Conservation (phyloP, 495 filamentous ascomycete species). For the Penicillium fimorum region DNA sequence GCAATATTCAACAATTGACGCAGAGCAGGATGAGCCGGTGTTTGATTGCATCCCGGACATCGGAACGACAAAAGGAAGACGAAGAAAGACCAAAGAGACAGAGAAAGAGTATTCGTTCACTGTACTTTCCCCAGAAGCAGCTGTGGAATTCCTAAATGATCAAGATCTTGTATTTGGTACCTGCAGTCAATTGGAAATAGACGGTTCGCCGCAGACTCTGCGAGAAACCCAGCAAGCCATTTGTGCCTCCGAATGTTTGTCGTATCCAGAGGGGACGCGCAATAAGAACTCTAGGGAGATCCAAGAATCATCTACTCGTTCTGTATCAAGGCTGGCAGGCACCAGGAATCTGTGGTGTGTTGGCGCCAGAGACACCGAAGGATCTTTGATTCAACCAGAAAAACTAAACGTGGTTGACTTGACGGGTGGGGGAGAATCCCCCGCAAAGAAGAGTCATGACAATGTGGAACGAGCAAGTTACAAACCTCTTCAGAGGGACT, state of each 20-base stretch:
- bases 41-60: constrained; percentile 25
- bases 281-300: neutral
- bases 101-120: constrained; percentile 40
- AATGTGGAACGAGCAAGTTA: neutral
- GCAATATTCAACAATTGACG: constrained; percentile 51
- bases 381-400: constrained; percentile 58
- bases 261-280: constrained; percentile 1
- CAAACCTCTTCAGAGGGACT: constrained; percentile 13
- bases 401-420: constrained; percentile 56
- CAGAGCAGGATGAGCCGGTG: constrained; percentile 10
- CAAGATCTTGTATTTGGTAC: constrained; percentile 92
- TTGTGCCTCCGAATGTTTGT: constrained; percentile 51
- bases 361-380: constrained; percentile 61
- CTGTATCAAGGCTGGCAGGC: constrained; percentile 28
- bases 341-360: constrained; percentile 63
- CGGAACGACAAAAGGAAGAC: constrained; percentile 22
- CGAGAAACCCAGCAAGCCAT: constrained; percentile 70
- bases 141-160: constrained; percentile 60
- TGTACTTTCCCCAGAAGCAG: constrained; percentile 71
- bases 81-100: constrained; percentile 30
- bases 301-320: constrained; percentile 5
- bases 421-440: constrained; percentile 19
- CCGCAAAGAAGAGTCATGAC: neutral
- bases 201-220: constrained; percentile 68
- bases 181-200: constrained; percentile 80